Percentiles rank a stretch among this genome's conserved stretches.
phyloP scores from a whole-genome alignment of 352 stramenopile genomes.

The Saprolegnia parasitica region DNA sequence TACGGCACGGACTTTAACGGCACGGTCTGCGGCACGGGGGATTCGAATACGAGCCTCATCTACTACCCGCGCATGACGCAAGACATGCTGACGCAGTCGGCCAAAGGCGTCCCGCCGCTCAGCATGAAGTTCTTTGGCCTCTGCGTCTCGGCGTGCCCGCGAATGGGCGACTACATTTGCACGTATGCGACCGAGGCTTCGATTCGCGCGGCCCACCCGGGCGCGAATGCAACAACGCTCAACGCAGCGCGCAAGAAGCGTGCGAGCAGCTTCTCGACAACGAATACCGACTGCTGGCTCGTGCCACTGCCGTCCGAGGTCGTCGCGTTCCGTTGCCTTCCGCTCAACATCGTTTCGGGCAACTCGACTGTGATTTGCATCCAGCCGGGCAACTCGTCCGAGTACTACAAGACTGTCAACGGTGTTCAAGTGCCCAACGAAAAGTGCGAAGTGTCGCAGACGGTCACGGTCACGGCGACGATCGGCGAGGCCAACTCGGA shows the following conservation, averaged over 20 bases:
- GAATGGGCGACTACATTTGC: constrained; percentile 53
- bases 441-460: constrained; percentile 72
- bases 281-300: constrained; percentile 52
- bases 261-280: constrained; percentile 38
- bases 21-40: constrained; percentile 60
- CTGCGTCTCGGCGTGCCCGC: constrained; percentile 56
- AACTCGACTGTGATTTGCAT: constrained; percentile 52
- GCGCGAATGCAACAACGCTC: constrained; percentile 40
- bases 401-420: constrained; percentile 63
- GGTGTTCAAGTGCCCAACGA: constrained; percentile 47
- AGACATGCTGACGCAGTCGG: constrained; percentile 55
- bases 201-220: constrained; percentile 39
- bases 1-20: constrained; percentile 73
- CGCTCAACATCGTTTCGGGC: constrained; percentile 55
- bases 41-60: constrained; percentile 36
- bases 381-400: constrained; percentile 50
- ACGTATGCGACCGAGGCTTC: constrained; percentile 64
- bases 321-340: constrained; percentile 80
- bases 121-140: constrained; percentile 71
- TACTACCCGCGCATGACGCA: constrained; percentile 78
- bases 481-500: constrained; percentile 58
- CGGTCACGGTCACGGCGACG: constrained; percentile 48
- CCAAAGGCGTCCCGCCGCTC: constrained; percentile 40
- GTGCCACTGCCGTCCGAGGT: constrained; percentile 55
- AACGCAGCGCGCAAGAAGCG: constrained; percentile 45